Evolutionary conservation across 306 rosid genomes (phyloP).

Genomic region (Macrotyloma uniflorum): DNA sequence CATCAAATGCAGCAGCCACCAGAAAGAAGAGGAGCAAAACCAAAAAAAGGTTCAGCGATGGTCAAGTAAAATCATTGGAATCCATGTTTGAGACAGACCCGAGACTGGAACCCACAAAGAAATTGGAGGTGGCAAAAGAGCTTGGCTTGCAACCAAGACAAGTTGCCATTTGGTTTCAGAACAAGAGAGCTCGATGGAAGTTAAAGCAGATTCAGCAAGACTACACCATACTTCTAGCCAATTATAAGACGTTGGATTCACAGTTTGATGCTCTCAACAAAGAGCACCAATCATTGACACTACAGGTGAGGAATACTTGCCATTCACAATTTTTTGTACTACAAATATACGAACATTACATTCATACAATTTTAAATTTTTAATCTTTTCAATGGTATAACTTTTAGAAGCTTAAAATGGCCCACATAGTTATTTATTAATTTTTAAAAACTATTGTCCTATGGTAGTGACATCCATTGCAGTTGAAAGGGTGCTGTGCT

Average conservation of each 20-base stretch:
- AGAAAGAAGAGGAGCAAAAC: slow-evolving; percentile 55
- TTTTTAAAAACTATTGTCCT: too few relatives aligned
- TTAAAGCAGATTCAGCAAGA: slow-evolving; percentile 81
- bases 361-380: slow-evolving; percentile 13
- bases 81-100: slow-evolving; percentile 70
- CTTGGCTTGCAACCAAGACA: slow-evolving; percentile 92
- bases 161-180: slow-evolving; percentile 96
- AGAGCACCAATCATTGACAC: slow-evolving; percentile 67
- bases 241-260: slow-evolving; percentile 64
- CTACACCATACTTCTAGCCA: slow-evolving; percentile 49
- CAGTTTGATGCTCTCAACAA: slow-evolving; percentile 65
- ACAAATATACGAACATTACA: too few relatives aligned
- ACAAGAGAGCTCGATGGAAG: slow-evolving; percentile 93
- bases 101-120: slow-evolving; percentile 80
- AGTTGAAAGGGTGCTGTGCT: too few relatives aligned
- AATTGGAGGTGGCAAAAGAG: slow-evolving; percentile 71
- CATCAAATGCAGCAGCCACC: slow-evolving; percentile 32
- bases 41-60: slow-evolving; percentile 80
- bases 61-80: slow-evolving; percentile 78
- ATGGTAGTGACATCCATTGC: too few relatives aligned
- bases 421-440: too few relatives aligned
- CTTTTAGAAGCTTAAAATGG: too few relatives aligned
- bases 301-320: slow-evolving; percentile 49
- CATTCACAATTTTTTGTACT: too few relatives aligned
- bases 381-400: too few relatives aligned